phyloP scores from a whole-genome alignment of 2,329 filamentous ascomycete species.

The Fulvia fulva region DNA sequence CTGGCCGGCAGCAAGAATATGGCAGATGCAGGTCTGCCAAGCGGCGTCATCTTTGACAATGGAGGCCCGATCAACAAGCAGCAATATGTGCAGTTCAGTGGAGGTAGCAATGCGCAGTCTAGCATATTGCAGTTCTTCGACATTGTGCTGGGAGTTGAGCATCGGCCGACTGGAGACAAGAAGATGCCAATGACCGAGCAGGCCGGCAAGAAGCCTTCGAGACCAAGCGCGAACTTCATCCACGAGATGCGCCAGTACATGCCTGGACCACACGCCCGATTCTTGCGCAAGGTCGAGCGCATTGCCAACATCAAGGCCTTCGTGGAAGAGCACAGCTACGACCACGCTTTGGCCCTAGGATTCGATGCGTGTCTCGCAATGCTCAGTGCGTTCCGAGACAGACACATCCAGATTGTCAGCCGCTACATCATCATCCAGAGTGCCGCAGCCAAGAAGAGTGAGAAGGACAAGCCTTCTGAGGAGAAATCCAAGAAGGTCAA shows the following conservation, averaged over 20 bases:
- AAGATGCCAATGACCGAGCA: constrained; percentile 36
- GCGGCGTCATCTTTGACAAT: constrained; percentile 81
- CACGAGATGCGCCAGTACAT: constrained; percentile 96
- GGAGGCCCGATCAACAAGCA: constrained; percentile 51
- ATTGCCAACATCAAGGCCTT: constrained; percentile 86
- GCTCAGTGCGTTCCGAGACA: constrained; percentile 75
- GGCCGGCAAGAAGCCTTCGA: constrained; percentile 44
- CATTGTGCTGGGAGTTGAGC: constrained; percentile 81
- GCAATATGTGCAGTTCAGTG: constrained; percentile 78
- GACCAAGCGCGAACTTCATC: constrained; percentile 71
- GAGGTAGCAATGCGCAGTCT: constrained; percentile 94
- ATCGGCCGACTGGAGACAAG: constrained; percentile 80
- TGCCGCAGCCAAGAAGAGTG: constrained; percentile 54
- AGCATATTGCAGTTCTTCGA: constrained; percentile 98
- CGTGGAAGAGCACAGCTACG: constrained; percentile 59
- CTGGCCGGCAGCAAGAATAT: constrained; percentile 97
- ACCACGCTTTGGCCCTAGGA: constrained; percentile 68
- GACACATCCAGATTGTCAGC: constrained; percentile 93
- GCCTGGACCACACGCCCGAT: constrained; percentile 87
- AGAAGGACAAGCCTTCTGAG: constrained; percentile 25
- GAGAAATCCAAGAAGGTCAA: constrained; percentile 45
- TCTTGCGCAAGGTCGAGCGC: constrained; percentile 72
- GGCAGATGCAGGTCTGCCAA: constrained; percentile 84
- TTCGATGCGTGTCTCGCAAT: constrained; percentile 88
- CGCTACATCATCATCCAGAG: constrained; percentile 92